These are phyloP conservation scores for Thalassiosira mediterranea DNA, from an alignment of 352 stramenopile genomes.

Conservation along the genomic window DNA sequence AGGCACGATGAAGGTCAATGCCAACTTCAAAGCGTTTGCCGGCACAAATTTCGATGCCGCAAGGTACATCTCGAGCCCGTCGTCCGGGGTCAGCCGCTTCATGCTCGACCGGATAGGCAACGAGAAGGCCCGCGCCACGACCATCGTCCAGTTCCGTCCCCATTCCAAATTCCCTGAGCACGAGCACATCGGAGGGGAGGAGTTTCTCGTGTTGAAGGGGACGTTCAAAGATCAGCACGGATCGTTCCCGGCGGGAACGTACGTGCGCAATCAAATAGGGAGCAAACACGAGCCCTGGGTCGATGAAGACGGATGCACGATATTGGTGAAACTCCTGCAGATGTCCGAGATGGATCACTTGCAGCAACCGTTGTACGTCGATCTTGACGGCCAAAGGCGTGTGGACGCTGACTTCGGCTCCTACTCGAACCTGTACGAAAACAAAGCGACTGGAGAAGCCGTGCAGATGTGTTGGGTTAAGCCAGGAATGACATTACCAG, in stretches of 20 bases:
- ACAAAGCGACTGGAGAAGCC: too few relatives aligned
- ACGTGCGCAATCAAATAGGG: conserved; percentile 60
- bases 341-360: conserved; percentile 55
- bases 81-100: conserved; percentile 52
- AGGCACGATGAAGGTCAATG: conserved; percentile 64
- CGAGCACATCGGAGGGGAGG: conserved; percentile 65
- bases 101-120: conserved; percentile 54
- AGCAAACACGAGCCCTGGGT: conserved; percentile 56
- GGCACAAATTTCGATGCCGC: conserved; percentile 41
- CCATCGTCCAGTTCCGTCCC: conserved; percentile 61
- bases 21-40: conserved; percentile 47
- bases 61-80: conserved; percentile 47
- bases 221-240: conserved; percentile 66
- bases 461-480: too few relatives aligned
- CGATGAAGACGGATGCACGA: conserved; percentile 61
- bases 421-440: too few relatives aligned
- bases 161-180: conserved; percentile 63
- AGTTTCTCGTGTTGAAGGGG: conserved; percentile 65
- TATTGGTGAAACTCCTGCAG: conserved; percentile 66
- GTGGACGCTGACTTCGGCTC: too few relatives aligned
- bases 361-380: too few relatives aligned
- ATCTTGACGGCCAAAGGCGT: too few relatives aligned
- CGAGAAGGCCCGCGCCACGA: conserved; percentile 62
- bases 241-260: conserved; percentile 48
- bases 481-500: too few relatives aligned